Evolutionary conservation across 495 filamentous ascomycete genomes (phyloP).

Genomic region (Xylaria bambusicola): DNA sequence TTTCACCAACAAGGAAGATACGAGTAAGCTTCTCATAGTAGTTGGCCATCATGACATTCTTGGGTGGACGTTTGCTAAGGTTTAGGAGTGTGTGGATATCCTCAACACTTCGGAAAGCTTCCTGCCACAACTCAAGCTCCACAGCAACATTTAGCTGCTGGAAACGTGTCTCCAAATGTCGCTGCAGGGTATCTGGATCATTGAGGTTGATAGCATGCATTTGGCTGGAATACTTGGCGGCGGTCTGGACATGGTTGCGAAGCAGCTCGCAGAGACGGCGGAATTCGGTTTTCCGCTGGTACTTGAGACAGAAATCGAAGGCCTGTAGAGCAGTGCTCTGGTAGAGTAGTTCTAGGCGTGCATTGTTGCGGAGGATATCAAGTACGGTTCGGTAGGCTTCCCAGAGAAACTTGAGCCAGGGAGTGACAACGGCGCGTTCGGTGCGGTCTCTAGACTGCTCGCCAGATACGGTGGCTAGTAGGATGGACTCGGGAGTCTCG

Average conservation of each 20-base stretch:
- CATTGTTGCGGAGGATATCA: slow-evolving; percentile 98
- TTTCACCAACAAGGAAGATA: slow-evolving; percentile 98
- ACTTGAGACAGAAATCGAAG: slow-evolving; percentile 98
- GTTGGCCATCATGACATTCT: slow-evolving; percentile 99
- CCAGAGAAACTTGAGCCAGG: slow-evolving; percentile 99
- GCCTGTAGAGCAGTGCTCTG: slow-evolving; percentile 97
- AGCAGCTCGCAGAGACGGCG: slow-evolving; percentile 95
- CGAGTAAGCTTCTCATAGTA: slow-evolving; percentile 99
- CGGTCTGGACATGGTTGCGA: slow-evolving; percentile 98
- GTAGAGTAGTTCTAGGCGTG: slow-evolving; percentile 94
- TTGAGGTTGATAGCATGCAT: slow-evolving; percentile 99
- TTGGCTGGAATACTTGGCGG: slow-evolving; percentile 96
- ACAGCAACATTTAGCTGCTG: slow-evolving; percentile 98
- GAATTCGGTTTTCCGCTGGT: slow-evolving; percentile 98
- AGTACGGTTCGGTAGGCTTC: slow-evolving; percentile 99
- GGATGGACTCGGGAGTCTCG: slow-evolving; percentile 97
- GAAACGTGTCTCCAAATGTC: slow-evolving; percentile 96
- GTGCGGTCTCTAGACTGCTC: slow-evolving; percentile 96
- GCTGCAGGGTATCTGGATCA: slow-evolving; percentile 94
- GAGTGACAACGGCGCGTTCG: slow-evolving; percentile 95
- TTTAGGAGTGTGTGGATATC: slow-evolving; percentile 98
- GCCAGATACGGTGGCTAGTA: slow-evolving; percentile 95
- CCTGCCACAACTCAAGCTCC: slow-evolving; percentile 97
- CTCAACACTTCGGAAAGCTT: slow-evolving; percentile 97
- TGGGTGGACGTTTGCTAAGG: slow-evolving; percentile 98